A percentile compares a stretch with the other conserved stretches of the same genome.
These are phyloP conservation scores for Pseudogymnoascus sp. DNA, from an alignment of 2,329 filamentous ascomycete species.

Conservation along the genomic window DNA sequence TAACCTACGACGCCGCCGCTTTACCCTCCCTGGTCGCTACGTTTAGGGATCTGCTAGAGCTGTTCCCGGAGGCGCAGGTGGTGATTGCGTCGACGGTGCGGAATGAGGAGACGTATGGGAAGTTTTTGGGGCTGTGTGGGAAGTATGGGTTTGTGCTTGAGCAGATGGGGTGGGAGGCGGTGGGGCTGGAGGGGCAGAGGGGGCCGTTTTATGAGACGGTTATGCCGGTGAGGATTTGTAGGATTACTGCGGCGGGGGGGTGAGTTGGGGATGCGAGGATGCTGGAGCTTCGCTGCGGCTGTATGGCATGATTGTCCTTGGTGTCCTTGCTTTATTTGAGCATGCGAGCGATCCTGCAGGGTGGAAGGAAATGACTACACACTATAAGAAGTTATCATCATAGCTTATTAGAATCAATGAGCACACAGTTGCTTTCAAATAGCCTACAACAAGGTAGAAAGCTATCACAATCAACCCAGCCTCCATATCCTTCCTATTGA, in stretches of 20 bases:
- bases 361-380: neutral
- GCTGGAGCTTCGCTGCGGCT: neutral
- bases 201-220: slow-evolving; percentile 57
- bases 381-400: neutral
- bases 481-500: neutral
- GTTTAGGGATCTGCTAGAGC: slow-evolving; percentile 49
- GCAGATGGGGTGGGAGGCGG: slow-evolving; percentile 36
- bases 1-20: slow-evolving; percentile 62
- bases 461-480: neutral
- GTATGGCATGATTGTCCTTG: neutral
- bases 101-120: slow-evolving; percentile 58
- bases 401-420: neutral
- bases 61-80: slow-evolving; percentile 48
- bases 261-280: neutral
- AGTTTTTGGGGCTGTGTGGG: slow-evolving; percentile 50
- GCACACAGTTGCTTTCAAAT: neutral
- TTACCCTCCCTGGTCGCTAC: slow-evolving; percentile 58
- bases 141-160: slow-evolving; percentile 32
- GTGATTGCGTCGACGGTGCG: slow-evolving; percentile 64
- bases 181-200: slow-evolving; percentile 35
- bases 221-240: slow-evolving; percentile 51
- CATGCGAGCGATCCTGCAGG: neutral
- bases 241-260: slow-evolving; percentile 24
- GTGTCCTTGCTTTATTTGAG: neutral
- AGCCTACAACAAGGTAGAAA: neutral